These are phyloP conservation scores for Blastobotrys aristatus DNA, from an alignment of 1,139 yeast genomes.

Conservation along the genomic window DNA sequence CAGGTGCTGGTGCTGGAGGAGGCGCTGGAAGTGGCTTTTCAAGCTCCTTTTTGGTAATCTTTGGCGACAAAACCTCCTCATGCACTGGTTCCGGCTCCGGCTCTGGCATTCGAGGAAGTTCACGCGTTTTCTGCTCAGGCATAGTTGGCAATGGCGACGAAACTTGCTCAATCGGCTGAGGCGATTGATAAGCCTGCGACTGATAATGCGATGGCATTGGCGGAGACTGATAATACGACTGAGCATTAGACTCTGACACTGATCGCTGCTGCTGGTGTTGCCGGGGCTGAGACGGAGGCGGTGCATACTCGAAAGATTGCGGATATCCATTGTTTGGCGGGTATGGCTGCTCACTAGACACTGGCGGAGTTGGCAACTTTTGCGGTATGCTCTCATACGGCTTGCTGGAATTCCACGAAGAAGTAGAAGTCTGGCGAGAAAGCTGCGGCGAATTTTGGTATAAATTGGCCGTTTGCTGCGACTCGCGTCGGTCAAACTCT, in stretches of 20 bases:
- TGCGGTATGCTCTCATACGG: neutral
- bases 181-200: neutral
- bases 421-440: neutral
- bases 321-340: neutral
- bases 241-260: neutral
- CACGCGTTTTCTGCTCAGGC: too few species aligned
- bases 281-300: neutral
- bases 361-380: constrained; percentile 4
- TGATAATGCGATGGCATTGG: neutral
- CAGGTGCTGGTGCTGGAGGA: constrained; percentile 6
- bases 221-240: neutral
- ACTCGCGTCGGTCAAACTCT: constrained; percentile 1
- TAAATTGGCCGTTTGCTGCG: neutral
- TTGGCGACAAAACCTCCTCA: neutral
- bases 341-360: constrained; percentile 1
- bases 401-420: neutral
- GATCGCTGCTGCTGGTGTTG: neutral
- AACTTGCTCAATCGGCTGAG: too few species aligned
- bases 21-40: constrained; percentile 14
- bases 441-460: neutral
- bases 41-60: neutral
- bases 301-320: neutral
- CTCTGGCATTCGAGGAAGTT: neutral
- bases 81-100: neutral
- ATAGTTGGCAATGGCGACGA: too few species aligned